These are phyloP conservation scores for Hypoxylon sp. DNA, from an alignment of 2,329 filamentous ascomycete genomes.

Conservation along the genomic window DNA sequence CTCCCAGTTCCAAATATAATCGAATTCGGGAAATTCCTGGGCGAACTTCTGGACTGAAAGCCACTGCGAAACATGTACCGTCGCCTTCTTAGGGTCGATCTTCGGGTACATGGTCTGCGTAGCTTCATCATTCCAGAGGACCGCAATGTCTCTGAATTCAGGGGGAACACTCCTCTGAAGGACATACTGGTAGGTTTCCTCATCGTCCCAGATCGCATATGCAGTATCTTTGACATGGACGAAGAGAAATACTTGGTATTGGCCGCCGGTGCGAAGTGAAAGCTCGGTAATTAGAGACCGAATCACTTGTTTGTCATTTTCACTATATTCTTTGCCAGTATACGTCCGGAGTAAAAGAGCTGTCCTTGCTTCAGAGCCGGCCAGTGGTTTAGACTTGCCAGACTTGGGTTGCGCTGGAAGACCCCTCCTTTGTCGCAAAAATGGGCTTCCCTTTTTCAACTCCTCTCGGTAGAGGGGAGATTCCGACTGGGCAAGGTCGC, in stretches of 20 bases:
- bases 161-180: slow-evolving; percentile 75
- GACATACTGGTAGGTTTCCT: slow-evolving; percentile 71
- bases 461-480: slow-evolving; percentile 35
- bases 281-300: slow-evolving; percentile 85
- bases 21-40: slow-evolving; percentile 82
- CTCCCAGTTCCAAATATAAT: slow-evolving; percentile 91
- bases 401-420: slow-evolving; percentile 25
- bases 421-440: slow-evolving; percentile 18
- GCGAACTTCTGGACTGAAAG: slow-evolving; percentile 83
- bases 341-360: slow-evolving; percentile 84
- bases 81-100: slow-evolving; percentile 70
- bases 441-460: slow-evolving; percentile 28
- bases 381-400: slow-evolving; percentile 35
- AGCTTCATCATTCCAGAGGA: slow-evolving; percentile 81
- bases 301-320: slow-evolving; percentile 84
- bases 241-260: slow-evolving; percentile 85
- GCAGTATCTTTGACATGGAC: slow-evolving; percentile 80
- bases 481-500: slow-evolving; percentile 32
- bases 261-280: slow-evolving; percentile 80
- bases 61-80: slow-evolving; percentile 75
- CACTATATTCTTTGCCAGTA: slow-evolving; percentile 80
- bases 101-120: slow-evolving; percentile 84
- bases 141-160: slow-evolving; percentile 79
- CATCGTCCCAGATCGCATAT: slow-evolving; percentile 71
- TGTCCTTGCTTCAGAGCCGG: slow-evolving; percentile 68